Percentiles rank a stretch among this genome's conserved stretches.
These are phyloP conservation scores for Penicillium frequentans DNA, from an alignment of 2,329 filamentous ascomycete species.

Conservation along the genomic window DNA sequence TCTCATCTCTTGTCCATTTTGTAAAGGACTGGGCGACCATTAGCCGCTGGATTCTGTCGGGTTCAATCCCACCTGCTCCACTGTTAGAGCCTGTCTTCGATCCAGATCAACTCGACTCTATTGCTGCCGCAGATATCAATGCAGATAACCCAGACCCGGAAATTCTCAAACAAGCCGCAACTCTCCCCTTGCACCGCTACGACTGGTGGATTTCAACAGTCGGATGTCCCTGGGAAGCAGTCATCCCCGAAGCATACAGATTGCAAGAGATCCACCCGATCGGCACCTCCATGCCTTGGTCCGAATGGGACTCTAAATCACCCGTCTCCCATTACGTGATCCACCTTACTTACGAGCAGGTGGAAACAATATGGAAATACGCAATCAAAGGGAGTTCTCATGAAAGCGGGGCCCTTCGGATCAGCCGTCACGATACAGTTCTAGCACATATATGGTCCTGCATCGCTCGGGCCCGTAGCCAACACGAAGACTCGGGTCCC, in stretches of 20 bases:
- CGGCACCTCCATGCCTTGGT: conserved; percentile 40
- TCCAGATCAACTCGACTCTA: conserved; percentile 40
- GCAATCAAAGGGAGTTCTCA: conserved; percentile 7
- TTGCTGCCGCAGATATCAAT: conserved; percentile 27
- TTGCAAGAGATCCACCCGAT: conserved; percentile 30
- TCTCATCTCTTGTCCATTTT: conserved; percentile 10
- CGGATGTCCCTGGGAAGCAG: conserved; percentile 8
- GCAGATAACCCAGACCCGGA: conserved; percentile 22
- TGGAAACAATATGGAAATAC: conserved; percentile 35
- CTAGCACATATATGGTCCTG: conserved; percentile 50
- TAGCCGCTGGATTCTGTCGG: conserved; percentile 9
- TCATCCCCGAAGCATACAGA: conserved; percentile 11
- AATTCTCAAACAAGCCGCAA: conserved; percentile 22
- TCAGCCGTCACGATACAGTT: conserved; percentile 48
- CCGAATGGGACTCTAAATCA: conserved; percentile 41
- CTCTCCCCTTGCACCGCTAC: conserved; percentile 48
- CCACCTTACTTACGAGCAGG: conserved; percentile 39
- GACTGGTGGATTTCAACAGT: conserved; percentile 47
- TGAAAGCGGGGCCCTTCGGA: conserved; percentile 6
- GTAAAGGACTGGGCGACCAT: conserved; percentile 13
- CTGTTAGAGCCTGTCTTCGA: conserved; percentile 38
- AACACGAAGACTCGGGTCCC: conserved; percentile 2
- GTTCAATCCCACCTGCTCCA: neutral
- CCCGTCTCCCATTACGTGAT: conserved; percentile 36
- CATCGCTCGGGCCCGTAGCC: conserved; percentile 44